phyloP scores from a whole-genome alignment of 139 green algal genomes.

The Chlorella ohadii region DNA sequence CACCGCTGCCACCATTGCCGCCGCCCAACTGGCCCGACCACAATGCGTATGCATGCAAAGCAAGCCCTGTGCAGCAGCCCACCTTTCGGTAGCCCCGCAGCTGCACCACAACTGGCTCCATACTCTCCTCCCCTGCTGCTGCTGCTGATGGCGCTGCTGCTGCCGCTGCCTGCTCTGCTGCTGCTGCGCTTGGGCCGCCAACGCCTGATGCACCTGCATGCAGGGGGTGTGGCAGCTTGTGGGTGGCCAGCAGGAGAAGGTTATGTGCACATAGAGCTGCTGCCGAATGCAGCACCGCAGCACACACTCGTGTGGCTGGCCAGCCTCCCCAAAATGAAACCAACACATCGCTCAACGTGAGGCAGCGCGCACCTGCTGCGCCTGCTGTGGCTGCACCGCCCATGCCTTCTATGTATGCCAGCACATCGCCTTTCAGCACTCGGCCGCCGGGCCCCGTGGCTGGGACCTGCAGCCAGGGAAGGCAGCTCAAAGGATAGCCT shows the following conservation, averaged over 20 bases:
- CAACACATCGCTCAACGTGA: too few relatives aligned
- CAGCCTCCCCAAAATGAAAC: too few relatives aligned
- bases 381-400: background rate
- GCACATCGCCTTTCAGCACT: slow-evolving; percentile 67
- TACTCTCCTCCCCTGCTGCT: background rate
- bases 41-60: too few relatives aligned
- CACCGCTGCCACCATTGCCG: too few relatives aligned
- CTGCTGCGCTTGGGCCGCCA: background rate
- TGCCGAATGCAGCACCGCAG: background rate
- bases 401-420: slow-evolving; percentile 25
- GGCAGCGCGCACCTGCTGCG: too few relatives aligned
- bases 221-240: background rate
- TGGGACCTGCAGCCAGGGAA: slow-evolving; percentile 27
- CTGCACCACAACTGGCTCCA: slow-evolving; percentile 25
- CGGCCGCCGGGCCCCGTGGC: slow-evolving; percentile 74
- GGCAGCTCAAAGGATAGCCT: too few relatives aligned
- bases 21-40: too few relatives aligned
- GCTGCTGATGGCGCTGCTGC: background rate
- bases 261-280: background rate
- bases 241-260: too few relatives aligned
- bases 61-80: background rate
- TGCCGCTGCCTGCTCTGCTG: background rate
- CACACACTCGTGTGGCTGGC: too few relatives aligned
- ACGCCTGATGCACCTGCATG: background rate
- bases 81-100: slow-evolving; percentile 67